These are phyloP conservation scores for Microcos paniculata DNA, from an alignment of 345 rosid genomes.

Conservation along the genomic window DNA sequence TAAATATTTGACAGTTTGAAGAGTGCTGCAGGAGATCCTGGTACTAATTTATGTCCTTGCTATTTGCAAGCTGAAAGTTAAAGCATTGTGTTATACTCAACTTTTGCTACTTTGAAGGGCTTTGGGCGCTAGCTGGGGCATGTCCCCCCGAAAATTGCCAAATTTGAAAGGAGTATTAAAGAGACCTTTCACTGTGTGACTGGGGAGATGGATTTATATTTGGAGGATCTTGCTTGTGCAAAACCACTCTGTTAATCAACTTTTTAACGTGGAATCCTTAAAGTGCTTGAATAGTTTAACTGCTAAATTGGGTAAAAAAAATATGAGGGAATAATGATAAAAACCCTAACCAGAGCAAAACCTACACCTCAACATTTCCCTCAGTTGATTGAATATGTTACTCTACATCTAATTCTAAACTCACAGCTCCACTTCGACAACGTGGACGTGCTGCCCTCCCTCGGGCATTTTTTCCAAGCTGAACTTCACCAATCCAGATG, in stretches of 20 bases:
- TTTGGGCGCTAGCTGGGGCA: too few relatives aligned
- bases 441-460: conserved; percentile 42
- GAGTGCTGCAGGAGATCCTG: too few relatives aligned
- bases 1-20: not conserved
- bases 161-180: too few relatives aligned
- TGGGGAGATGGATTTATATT: too few relatives aligned
- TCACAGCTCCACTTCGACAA: conserved; percentile 45
- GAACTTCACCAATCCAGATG: conserved; percentile 51
- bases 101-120: too few relatives aligned
- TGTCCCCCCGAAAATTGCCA: too few relatives aligned
- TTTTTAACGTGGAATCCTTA: too few relatives aligned
- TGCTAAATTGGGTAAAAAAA: conserved; percentile 4
- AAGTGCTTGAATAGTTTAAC: not conserved
- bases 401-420: not conserved
- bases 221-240: not conserved
- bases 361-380: not conserved
- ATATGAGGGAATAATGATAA: not conserved
- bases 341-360: conserved; percentile 1
- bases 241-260: too few relatives aligned
- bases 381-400: not conserved
- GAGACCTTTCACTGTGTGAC: too few relatives aligned
- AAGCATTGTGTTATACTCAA: too few relatives aligned
- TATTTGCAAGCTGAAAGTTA: too few relatives aligned
- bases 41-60: too few relatives aligned
- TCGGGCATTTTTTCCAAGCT: conserved; percentile 47